Evolutionary conservation across 768 basidiomycete genomes (phyloP), one percentile per base, ranked within the genome.

Genomic region (Dentipellis sp.): DNA sequence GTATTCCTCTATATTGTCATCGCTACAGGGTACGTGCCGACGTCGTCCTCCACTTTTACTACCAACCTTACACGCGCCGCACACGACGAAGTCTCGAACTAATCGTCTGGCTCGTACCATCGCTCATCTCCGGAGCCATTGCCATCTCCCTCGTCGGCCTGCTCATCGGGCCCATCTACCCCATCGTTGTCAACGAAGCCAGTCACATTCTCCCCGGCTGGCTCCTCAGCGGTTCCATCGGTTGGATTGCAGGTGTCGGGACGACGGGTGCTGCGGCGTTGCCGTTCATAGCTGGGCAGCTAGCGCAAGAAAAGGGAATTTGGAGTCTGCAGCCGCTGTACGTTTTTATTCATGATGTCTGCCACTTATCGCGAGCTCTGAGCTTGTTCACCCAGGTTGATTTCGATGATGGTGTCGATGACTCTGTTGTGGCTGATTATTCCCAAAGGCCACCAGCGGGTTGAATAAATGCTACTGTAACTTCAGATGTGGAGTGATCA

Each of bases 141-240:
- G 80, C 83, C 0, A 75, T 89, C 21, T 76, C 84, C 2, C 60
- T 88, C 48, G 69, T 88, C 14, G 88, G 88, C 16, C 50, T 88
- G 9, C 67, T 88, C 21, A 72, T 91, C n/a, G 88, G 86, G 0
- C 87, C 86, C 2, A 80, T 89, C 71, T 89, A 84, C 64, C 86
- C 85, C 1, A 78, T 87, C 38, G 39, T 40, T 14, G 35, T 56
- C 11, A 39, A 56, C 29, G 45, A 60, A 35, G 55, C 58, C 9
- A 59, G 60, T 21, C 50, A 36, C 4, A 22, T 63, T 34, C 38
- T 63, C 14, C 62, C 62, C 11, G 36, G 47, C 12, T 53, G 48
- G 46, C 29, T 29, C 29, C 29, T 29, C 29, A 29, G 29, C 57
- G 48, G 57, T 14, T 37, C 48, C 35, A 55, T 63, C 35, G 57